phyloP scores from a whole-genome alignment of 1,139 yeast species.

The Sugiyamaella xylanicola region DNA sequence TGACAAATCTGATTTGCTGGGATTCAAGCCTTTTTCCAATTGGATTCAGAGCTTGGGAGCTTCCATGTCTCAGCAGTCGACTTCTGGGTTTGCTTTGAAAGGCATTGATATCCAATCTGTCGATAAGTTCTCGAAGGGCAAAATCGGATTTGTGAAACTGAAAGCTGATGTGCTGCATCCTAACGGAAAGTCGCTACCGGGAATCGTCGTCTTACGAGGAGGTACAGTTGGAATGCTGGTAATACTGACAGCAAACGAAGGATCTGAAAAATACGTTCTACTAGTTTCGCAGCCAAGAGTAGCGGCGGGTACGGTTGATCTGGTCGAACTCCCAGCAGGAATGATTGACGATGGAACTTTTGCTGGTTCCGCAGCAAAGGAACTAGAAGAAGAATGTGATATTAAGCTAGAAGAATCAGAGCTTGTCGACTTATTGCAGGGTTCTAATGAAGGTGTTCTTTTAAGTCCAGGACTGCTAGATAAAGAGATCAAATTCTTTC shows the following conservation, averaged over 20 bases:
- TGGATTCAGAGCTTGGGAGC: conserved; percentile 26
- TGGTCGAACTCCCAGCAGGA: conserved; percentile 36
- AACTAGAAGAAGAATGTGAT: conserved; percentile 36
- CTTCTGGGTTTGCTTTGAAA: conserved; percentile 15
- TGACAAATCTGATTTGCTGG: conserved; percentile 17
- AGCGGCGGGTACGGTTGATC: conserved; percentile 29
- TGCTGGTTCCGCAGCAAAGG: conserved; percentile 34
- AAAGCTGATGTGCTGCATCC: conserved; percentile 30
- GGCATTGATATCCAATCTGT: conserved; percentile 32
- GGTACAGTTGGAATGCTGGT: conserved; percentile 35
- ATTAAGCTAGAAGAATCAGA: conserved; percentile 26
- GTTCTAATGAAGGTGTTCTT: conserved; percentile 18
- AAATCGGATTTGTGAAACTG: conserved; percentile 34
- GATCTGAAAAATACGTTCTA: conserved; percentile 21
- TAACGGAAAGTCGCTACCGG: conserved; percentile 32
- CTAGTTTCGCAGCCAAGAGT: conserved; percentile 34
- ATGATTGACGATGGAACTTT: conserved; percentile 35
- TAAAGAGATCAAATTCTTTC: conserved; percentile 29
- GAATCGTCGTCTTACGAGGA: conserved; percentile 34
- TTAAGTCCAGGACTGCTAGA: conserved; percentile 33
- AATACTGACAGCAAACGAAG: conserved; percentile 15
- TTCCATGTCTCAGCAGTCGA: conserved; percentile 4
- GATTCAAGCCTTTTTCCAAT: conserved; percentile 29
- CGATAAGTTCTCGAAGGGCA: conserved; percentile 29
- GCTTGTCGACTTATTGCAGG: conserved; percentile 24